Base-by-base conservation (phyloP, 2,329 filamentous ascomycete genomes). In the Hypoxylon sp. region DNA sequence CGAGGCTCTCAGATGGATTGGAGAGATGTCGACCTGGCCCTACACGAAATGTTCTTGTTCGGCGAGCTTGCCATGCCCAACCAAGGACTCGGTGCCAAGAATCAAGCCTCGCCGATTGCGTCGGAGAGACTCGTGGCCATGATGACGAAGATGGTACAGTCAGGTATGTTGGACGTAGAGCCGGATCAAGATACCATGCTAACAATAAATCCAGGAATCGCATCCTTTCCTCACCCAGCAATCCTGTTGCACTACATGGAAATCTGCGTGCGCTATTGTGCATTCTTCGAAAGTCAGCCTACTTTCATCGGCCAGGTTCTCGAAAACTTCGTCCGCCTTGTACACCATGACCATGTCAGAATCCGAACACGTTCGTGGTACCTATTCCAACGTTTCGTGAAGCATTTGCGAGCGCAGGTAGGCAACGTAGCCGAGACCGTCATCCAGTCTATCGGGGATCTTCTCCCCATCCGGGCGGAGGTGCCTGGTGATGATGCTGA, bases 241-340 rank as follows among this genome's bases (percentile, higher is more conserved):
- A 92, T 97, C 41, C 84, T 97, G 58, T 79, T 99, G 15, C 91
- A 97, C 73, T 99, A 96, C 68, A 97, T 99, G 92, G 94, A 99
- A 71, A 96, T 96, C 25, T 96, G 92, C 70, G 92, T 96, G 46
- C 87, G 94, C 40, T 99, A 99, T 73, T 90, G 88, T 68, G 83
- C 86, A 19, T 96, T 97, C 71, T 97, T 99, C 68, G 92, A 97
- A 67, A 84, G 85, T 47, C 89, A 96, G 66, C 80, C 86, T 20
- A 79, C 87, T 15, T 86, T 90, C 54, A 95, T 97, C 38, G 90
- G 90, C 2, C 88, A 87, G 59, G 91, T 94, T 1, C 79, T 99
- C 30, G 91, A 97, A 66, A 91, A 88, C 67, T 97, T 99, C 71
- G 90, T 99, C 34, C 84, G 87, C 8, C 82, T 97, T 36, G 90